phyloP scores from a whole-genome alignment of 2,329 filamentous ascomycete genomes.

The Talaromyces sp. region DNA sequence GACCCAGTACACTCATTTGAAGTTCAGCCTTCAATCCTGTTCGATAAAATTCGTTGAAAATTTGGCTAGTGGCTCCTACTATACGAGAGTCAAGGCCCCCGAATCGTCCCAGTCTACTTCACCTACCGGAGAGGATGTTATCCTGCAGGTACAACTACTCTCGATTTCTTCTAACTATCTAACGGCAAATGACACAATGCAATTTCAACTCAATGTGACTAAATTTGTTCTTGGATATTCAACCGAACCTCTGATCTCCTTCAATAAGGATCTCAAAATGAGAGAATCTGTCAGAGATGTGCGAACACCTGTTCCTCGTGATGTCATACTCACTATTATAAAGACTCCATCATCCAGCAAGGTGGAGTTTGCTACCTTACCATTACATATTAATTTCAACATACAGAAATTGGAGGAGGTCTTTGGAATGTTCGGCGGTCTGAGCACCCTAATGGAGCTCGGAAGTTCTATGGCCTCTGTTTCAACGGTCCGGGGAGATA shows the following conservation, averaged over 20 bases:
- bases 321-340: slow-evolving; percentile 37
- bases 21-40: slow-evolving; percentile 28
- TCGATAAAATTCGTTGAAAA: slow-evolving; percentile 39
- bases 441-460: slow-evolving; percentile 87
- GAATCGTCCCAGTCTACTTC: slow-evolving; percentile 22
- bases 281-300: slow-evolving; percentile 45
- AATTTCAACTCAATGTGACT: slow-evolving; percentile 31
- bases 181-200: slow-evolving; percentile 22
- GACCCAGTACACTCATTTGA: slow-evolving; percentile 16
- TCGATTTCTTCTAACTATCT: slow-evolving; percentile 27
- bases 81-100: slow-evolving; percentile 17
- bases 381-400: slow-evolving; percentile 72
- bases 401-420: slow-evolving; percentile 79
- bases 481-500: slow-evolving; percentile 48
- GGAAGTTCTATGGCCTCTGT: slow-evolving; percentile 78
- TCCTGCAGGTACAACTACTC: slow-evolving; percentile 31
- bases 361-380: slow-evolving; percentile 69
- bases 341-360: slow-evolving; percentile 32
- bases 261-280: slow-evolving; percentile 48
- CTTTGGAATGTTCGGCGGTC: slow-evolving; percentile 81
- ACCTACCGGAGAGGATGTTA: slow-evolving; percentile 29
- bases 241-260: slow-evolving; percentile 51
- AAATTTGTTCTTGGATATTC: slow-evolving; percentile 49
- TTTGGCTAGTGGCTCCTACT: slow-evolving; percentile 30
- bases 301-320: slow-evolving; percentile 33